Conservation (phyloP, 495 filamentous ascomycete species). For the Aspergillus diversus region DNA sequence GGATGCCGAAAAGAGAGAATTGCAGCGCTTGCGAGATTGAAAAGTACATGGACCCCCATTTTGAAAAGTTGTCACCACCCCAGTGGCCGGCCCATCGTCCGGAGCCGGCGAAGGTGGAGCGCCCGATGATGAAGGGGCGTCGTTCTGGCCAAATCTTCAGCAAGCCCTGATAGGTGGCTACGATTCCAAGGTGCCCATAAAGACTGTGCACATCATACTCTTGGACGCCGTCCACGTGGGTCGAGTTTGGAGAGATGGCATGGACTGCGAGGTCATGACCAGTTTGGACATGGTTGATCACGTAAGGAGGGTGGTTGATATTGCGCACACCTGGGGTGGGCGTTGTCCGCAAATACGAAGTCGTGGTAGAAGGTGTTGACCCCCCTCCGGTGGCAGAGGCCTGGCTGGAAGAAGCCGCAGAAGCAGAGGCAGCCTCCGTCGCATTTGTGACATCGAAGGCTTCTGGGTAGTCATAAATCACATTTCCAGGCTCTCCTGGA, state of each 20-base stretch:
- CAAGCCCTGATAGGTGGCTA: conserved; percentile 79
- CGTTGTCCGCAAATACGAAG: conserved; percentile 61
- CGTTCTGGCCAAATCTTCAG: conserved; percentile 62
- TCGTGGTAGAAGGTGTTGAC: conserved; percentile 40
- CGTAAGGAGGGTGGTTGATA: conserved; percentile 79
- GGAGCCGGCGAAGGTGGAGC: conserved; percentile 78
- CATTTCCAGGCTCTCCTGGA: conserved; percentile 65
- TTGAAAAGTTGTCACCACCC: conserved; percentile 80
- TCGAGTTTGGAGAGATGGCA: conserved; percentile 77
- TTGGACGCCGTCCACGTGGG: conserved; percentile 68
- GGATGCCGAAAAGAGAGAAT: conserved; percentile 81
- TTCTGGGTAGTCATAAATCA: conserved; percentile 69
- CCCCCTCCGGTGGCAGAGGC: conserved; percentile 45
- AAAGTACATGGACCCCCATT: conserved; percentile 73
- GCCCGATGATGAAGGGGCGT: conserved; percentile 84
- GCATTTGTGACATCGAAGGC: conserved; percentile 70
- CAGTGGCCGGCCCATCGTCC: conserved; percentile 87
- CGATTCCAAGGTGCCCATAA: conserved; percentile 74
- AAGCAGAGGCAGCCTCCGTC: conserved; percentile 66
- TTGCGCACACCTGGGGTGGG: conserved; percentile 73
- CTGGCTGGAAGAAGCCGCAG: conserved; percentile 56
- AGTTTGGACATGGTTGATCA: conserved; percentile 73
- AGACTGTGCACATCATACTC: conserved; percentile 86
- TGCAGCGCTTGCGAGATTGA: conserved; percentile 80
- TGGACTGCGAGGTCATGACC: conserved; percentile 72